Conservation (phyloP, 208 protist genomes). For the Leishmania arabica region DNA sequence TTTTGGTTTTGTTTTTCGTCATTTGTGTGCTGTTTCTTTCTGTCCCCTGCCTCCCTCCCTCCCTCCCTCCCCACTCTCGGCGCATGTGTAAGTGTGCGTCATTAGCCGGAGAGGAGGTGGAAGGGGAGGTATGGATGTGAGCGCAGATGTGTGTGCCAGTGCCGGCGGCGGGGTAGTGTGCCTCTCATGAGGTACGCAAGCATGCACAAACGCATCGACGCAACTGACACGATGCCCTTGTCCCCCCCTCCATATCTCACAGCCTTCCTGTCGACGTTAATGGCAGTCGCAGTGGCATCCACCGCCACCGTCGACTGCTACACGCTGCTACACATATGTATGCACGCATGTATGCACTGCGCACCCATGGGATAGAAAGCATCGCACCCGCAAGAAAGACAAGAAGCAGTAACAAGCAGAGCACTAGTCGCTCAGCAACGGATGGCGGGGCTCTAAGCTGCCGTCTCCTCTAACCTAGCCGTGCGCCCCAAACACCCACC, state of each 20-base stretch:
- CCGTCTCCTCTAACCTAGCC: not conserved
- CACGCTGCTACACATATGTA: not conserved
- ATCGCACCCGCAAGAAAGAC: not conserved
- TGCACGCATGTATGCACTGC: not conserved
- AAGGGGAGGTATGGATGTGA: not conserved
- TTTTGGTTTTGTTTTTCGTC: not conserved
- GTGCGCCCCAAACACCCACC: not conserved
- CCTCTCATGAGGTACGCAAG: not conserved
- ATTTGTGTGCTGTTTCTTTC: not conserved
- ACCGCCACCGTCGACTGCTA: not conserved
- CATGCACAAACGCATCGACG: not conserved
- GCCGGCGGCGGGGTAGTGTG: not conserved
- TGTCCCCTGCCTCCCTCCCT: not conserved
- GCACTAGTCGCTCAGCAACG: conserved; percentile 2
- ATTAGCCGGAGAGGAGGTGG: not conserved
- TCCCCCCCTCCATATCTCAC: not conserved
- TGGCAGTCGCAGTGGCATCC: not conserved
- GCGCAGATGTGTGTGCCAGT: not conserved
- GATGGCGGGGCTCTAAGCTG: not conserved
- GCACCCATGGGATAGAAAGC: not conserved
- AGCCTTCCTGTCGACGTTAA: not conserved
- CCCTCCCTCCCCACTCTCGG: not conserved
- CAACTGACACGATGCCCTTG: not conserved
- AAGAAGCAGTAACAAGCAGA: conserved; percentile 17
- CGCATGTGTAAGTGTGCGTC: not conserved